Evolutionary conservation across 306 rosid species (phyloP).

Genomic region (Cotoneaster glaucophyllus): DNA sequence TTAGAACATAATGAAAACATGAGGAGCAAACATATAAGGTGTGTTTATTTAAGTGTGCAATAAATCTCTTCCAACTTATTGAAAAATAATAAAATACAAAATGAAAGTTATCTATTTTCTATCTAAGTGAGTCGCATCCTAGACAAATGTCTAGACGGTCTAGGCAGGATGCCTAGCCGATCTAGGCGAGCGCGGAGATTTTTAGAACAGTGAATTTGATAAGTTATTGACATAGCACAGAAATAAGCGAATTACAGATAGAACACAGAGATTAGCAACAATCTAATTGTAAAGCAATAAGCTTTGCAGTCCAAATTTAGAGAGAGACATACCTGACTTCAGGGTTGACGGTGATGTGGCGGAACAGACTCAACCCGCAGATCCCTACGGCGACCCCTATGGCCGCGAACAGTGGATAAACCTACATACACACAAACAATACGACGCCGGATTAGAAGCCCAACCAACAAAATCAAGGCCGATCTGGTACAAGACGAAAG

Average conservation of each 20-base stretch:
- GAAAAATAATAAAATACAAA: no score
- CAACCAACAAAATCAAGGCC: neutral
- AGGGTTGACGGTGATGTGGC: conserved; percentile 78
- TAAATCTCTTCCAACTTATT: no score
- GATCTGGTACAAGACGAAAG: neutral
- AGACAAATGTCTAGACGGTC: no score
- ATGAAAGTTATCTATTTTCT: no score
- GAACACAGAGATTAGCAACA: neutral
- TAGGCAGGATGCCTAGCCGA: no score
- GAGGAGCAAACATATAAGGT: no score
- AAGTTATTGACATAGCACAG: neutral
- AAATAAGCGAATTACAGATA: neutral
- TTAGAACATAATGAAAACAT: no score
- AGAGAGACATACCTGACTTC: conserved; percentile 72
- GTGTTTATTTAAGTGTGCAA: no score
- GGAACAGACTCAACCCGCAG: conserved; percentile 66
- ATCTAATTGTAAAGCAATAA: neutral
- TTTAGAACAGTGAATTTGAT: neutral
- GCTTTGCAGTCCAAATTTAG: neutral
- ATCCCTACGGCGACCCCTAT: conserved; percentile 83
- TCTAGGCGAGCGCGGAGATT: no score
- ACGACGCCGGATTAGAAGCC: neutral
- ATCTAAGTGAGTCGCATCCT: no score
- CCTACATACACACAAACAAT: conserved; percentile 33
- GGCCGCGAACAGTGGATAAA: conserved; percentile 85